Base-by-base conservation (phyloP, 169 alveolate genomes). In the Eimeria falciformis region DNA sequence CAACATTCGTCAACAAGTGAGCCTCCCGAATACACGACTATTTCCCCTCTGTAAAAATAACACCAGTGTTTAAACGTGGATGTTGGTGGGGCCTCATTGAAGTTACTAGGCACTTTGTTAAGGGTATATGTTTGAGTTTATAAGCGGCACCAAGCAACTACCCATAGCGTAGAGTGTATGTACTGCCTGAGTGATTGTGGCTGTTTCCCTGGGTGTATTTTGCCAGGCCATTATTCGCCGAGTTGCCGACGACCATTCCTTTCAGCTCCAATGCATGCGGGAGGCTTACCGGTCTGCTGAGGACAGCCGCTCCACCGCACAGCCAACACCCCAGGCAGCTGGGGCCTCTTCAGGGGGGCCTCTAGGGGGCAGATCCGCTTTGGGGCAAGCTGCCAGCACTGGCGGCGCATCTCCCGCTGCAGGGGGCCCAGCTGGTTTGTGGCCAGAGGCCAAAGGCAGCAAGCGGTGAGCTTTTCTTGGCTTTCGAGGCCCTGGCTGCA, bases 151-250 rank as follows among this genome's bases (percentile, higher is more conserved):
- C 62, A 50, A 11, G 62, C n/a, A n/a, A n/a, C n/a, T n/a, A n/a
- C n/a, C n/a, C n/a, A n/a, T n/a, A n/a, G n/a, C n/a, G n/a, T n/a
- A n/a, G n/a, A n/a, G n/a, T n/a, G n/a, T n/a, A n/a, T n/a, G n/a
- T n/a, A n/a, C n/a, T n/a, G n/a, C n/a, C n/a, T n/a, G n/a, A n/a
- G n/a, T n/a, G n/a, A n/a, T n/a, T n/a, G n/a, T n/a, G n/a, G n/a
- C n/a, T n/a, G n/a, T n/a, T n/a, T n/a, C n/a, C n/a, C n/a, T n/a
- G n/a, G n/a, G n/a, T 12, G 62, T 21, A 21, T 0, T 50, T 50
- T 50, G 23, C 62, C 73, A 62, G 73, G 73, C 73, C 33, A 62
- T 62, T 29, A 62, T 62, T n/a, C 73, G 73, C n/a, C 73, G 73
- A n/a, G 73, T 62, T 29, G 73, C 73, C 0, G 73, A 62, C 29